phyloP scores from a whole-genome alignment of 768 basidiomycete species.

The Boletus huronensis region DNA sequence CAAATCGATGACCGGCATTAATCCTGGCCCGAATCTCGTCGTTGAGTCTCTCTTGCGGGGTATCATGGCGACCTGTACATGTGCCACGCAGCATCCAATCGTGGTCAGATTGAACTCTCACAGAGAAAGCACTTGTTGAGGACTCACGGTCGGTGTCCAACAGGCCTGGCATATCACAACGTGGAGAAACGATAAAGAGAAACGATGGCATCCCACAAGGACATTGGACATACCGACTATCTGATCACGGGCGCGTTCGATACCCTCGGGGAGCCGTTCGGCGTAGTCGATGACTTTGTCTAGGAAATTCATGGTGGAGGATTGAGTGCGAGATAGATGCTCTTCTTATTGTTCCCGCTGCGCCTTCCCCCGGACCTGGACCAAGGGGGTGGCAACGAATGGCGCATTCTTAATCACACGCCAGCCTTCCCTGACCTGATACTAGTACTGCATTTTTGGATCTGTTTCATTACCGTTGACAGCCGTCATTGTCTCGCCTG shows the following conservation, averaged over 20 bases:
- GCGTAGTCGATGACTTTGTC: constrained; percentile 36
- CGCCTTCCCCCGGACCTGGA: too few species aligned
- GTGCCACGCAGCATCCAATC: neutral
- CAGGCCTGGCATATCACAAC: constrained; percentile 24
- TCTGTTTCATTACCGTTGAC: neutral
- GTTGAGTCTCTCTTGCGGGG: constrained; percentile 63
- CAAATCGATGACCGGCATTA: constrained; percentile 74
- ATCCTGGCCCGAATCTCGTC: constrained; percentile 77
- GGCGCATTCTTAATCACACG: neutral
- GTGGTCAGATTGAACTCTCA: neutral
- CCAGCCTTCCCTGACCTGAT: neutral
- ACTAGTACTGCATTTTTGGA: neutral
- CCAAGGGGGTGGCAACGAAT: too few species aligned
- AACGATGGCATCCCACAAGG: neutral
- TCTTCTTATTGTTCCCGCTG: neutral
- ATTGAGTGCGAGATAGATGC: neutral
- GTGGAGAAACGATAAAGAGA: neutral
- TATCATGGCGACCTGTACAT: constrained; percentile 61
- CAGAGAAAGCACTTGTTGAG: neutral
- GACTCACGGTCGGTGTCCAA: constrained; percentile 34
- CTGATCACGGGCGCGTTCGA: constrained; percentile 36
- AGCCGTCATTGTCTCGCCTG: neutral
- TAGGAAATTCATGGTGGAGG: constrained; percentile 39
- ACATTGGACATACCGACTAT: constrained; percentile 30
- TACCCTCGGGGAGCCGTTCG: constrained; percentile 36